Base-by-base conservation (phyloP, 2,329 filamentous ascomycete genomes). In the Hymenoscyphus salicellus region DNA sequence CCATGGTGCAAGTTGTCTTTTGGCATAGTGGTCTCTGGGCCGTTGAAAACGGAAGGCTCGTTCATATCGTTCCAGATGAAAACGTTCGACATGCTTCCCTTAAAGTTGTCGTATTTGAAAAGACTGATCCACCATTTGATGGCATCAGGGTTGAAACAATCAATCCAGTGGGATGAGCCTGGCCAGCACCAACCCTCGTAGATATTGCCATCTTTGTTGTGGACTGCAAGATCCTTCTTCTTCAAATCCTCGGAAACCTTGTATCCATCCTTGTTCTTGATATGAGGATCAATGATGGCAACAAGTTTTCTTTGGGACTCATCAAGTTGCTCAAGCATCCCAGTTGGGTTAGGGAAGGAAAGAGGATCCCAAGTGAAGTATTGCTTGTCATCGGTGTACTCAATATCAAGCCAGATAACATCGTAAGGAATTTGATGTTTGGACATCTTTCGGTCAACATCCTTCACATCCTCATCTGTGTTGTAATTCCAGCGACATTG, bases 41-140 rank as follows among this genome's bases (percentile, higher is more conserved):
- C 95, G 76, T 98, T 98, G 82, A 99, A 99, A 1, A 99, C 95
- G 0, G 95, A 98, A 0, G 95, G 95, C 80, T 99, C 95, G 75
- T 97, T 98, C 95, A 99, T 99, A 77, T 99, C 95, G 77, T 99
- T 99, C 95, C 95, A 99, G 72, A 99, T 87, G 78, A 92, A 97
- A 0, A 92, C 89, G 77, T 98, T 99, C 69, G 89, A 83, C 72
- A 89, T 84, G 1, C 92, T 92, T 58, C 93, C 93, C 77, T 92
- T 91, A 83, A 97, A 99, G 49, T 80, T 85, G 75, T 92, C 88
- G 70, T 96, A 98, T 73, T 90, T 89, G 84, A 96, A 98, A 11
- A 98, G 84, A 2, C 83, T 80, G 71, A 87, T 90, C 94, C 95
- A 99, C 95, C 95, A 99, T 67, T 90, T 86, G 62, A 90, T 86